phyloP scores from a whole-genome alignment of 345 rosid species.

The Schrenkiella parvula region DNA sequence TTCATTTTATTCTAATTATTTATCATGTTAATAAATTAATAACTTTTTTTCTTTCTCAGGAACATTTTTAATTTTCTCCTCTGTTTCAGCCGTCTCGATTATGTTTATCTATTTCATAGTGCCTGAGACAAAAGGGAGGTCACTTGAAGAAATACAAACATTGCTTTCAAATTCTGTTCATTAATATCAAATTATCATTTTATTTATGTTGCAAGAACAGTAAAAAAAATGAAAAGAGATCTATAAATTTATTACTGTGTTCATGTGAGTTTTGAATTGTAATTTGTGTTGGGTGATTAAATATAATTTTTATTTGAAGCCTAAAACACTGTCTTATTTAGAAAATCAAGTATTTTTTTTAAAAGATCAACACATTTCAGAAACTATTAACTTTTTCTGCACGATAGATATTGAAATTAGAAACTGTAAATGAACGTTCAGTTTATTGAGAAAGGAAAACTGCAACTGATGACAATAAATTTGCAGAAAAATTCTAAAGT shows the following conservation, averaged over 20 bases:
- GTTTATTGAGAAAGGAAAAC: too few relatives aligned
- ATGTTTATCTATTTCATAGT: constrained; percentile 42
- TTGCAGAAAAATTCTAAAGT: too few relatives aligned
- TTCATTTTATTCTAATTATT: neutral
- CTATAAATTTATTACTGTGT: neutral
- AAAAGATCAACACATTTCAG: too few relatives aligned
- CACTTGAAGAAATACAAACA: constrained; percentile 53
- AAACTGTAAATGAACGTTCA: too few relatives aligned
- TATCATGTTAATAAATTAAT: neutral
- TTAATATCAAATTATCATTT: neutral
- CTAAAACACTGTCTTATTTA: too few relatives aligned
- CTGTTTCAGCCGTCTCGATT: constrained; percentile 5
- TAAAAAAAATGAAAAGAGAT: neutral
- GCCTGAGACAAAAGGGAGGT: constrained; percentile 54
- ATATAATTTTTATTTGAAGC: too few relatives aligned
- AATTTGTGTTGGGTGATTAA: too few relatives aligned
- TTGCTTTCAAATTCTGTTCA: neutral
- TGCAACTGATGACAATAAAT: too few relatives aligned
- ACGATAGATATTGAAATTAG: too few relatives aligned
- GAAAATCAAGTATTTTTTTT: too few relatives aligned
- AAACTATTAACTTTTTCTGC: too few relatives aligned
- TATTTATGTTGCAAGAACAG: neutral
- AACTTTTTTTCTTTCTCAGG: constrained; percentile 30
- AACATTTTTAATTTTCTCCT: constrained; percentile 43
- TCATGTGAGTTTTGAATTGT: neutral